Conservation (phyloP, 768 basidiomycete genomes). For the Trametes punicea region DNA sequence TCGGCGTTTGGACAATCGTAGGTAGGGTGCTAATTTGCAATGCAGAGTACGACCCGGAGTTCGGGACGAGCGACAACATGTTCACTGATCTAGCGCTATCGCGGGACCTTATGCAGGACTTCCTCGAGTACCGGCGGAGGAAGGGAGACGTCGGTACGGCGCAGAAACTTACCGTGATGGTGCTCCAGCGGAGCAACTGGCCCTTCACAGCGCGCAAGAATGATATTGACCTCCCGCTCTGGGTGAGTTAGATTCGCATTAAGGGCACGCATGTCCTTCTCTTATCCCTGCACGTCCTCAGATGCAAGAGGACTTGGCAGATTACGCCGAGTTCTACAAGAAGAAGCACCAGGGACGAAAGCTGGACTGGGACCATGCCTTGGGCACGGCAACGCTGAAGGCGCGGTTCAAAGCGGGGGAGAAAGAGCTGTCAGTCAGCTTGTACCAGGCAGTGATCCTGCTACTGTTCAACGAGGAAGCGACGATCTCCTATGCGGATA, state of each 20-base stretch:
- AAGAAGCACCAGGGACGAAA: conserved; percentile 70
- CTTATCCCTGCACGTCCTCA: conserved; percentile 28
- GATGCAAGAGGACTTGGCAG: conserved; percentile 70
- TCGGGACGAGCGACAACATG: conserved; percentile 93
- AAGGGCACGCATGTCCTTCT: not conserved
- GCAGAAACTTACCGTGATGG: conserved; percentile 65
- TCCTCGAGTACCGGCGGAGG: conserved; percentile 44
- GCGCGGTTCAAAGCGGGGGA: conserved; percentile 61
- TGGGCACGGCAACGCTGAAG: conserved; percentile 77
- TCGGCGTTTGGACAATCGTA: too few relatives aligned
- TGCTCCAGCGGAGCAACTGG: conserved; percentile 88
- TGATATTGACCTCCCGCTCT: conserved; percentile 50
- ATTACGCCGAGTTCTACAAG: conserved; percentile 72
- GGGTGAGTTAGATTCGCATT: conserved; percentile 35
- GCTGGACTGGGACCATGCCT: conserved; percentile 82
- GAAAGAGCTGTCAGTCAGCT: conserved; percentile 88
- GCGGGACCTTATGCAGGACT: conserved; percentile 66
- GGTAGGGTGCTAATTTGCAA: not conserved
- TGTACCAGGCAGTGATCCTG: conserved; percentile 87
- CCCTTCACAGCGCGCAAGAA: conserved; percentile 61
- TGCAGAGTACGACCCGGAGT: conserved; percentile 91
- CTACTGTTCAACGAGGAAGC: conserved; percentile 75
- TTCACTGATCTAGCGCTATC: conserved; percentile 87
- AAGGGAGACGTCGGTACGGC: conserved; percentile 28
- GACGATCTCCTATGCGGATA: conserved; percentile 62